These are phyloP conservation scores for Suhomyces terraborum DNA, from an alignment of 1,139 yeast genomes.

Conservation along the genomic window DNA sequence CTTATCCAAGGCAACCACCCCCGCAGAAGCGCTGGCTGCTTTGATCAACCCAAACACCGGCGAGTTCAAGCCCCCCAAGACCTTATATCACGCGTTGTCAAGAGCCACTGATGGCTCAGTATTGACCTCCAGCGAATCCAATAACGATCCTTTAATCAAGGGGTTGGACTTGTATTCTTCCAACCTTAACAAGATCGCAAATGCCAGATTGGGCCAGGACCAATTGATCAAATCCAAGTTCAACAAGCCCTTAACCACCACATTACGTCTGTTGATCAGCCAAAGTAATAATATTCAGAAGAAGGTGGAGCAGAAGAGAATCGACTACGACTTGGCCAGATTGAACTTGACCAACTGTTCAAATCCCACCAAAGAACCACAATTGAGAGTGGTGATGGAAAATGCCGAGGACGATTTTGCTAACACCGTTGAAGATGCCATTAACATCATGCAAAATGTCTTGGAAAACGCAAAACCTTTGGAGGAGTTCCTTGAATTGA, in stretches of 20 bases:
- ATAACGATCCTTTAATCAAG: slow-evolving; percentile 46
- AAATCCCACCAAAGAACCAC: slow-evolving; percentile 73
- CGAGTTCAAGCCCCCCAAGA: slow-evolving; percentile 69
- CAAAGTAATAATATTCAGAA: slow-evolving; percentile 73
- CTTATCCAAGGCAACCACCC: slow-evolving; percentile 72
- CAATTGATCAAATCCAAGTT: slow-evolving; percentile 68
- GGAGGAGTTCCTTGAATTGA: slow-evolving; percentile 67
- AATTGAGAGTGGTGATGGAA: slow-evolving; percentile 76
- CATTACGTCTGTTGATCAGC: slow-evolving; percentile 62
- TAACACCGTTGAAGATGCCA: slow-evolving; percentile 88
- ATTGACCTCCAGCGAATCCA: slow-evolving; percentile 47
- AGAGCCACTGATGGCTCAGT: slow-evolving; percentile 67
- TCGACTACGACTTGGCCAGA: slow-evolving; percentile 81
- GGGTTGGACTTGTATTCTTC: slow-evolving; percentile 48
- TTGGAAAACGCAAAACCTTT: slow-evolving; percentile 74
- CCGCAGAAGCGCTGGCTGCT: slow-evolving; percentile 83
- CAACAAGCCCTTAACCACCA: slow-evolving; percentile 66
- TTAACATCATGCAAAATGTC: slow-evolving; percentile 79
- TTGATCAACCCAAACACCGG: slow-evolving; percentile 57
- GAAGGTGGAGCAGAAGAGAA: slow-evolving; percentile 76
- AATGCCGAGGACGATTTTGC: slow-evolving; percentile 90
- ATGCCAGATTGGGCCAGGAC: slow-evolving; percentile 83
- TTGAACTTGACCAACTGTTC: slow-evolving; percentile 63
- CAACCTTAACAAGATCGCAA: slow-evolving; percentile 66
- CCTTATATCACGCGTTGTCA: slow-evolving; percentile 80